phyloP scores from a whole-genome alignment of 2,329 filamentous ascomycete species.

The Monosporascus sp. region DNA sequence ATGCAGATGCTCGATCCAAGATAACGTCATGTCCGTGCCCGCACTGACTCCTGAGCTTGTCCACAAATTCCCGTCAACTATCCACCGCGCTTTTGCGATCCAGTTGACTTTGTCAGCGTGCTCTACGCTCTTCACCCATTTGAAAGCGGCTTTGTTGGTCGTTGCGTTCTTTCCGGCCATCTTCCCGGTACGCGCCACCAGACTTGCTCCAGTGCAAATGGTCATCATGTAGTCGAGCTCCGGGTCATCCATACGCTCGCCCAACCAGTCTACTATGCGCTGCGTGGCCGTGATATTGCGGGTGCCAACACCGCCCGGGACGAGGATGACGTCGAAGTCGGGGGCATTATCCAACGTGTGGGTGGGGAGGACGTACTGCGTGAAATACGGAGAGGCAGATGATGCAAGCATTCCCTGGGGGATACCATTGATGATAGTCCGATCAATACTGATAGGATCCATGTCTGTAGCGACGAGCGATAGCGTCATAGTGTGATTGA shows the following conservation, averaged over 20 bases:
- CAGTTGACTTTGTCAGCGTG: slow-evolving; percentile 12
- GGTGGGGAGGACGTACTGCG: slow-evolving; percentile 15
- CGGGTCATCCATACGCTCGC: slow-evolving; percentile 7
- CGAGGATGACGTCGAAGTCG: slow-evolving; percentile 16
- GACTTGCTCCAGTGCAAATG: slow-evolving; percentile 15
- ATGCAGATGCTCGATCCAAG: slow-evolving; percentile 9
- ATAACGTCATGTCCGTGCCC: slow-evolving; percentile 15
- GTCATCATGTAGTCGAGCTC: slow-evolving; percentile 11
- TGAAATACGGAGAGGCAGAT: slow-evolving; percentile 9
- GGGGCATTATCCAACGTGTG: slow-evolving; percentile 17
- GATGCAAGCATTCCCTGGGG: slow-evolving; percentile 3
- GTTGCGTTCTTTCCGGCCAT: slow-evolving; percentile 14
- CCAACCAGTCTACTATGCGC: slow-evolving; percentile 15
- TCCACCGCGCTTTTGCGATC: slow-evolving; percentile 17
- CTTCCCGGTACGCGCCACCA: slow-evolving; percentile 16
- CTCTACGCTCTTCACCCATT: slow-evolving; percentile 12
- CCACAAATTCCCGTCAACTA: slow-evolving; percentile 18
- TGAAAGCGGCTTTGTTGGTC: slow-evolving; percentile 15
- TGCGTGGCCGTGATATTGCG: slow-evolving; percentile 14
- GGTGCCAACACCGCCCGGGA: slow-evolving; percentile 17
- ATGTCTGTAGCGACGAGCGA: slow-evolving; percentile 17
- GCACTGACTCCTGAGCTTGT: slow-evolving; percentile 18
- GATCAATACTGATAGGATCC: slow-evolving; percentile 16
- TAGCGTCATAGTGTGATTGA: slow-evolving; percentile 17
- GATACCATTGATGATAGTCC: slow-evolving; percentile 13